These are phyloP conservation scores for Cyclotella choctawhatcheeana DNA, from an alignment of 108 stramenopile genomes.

Conservation along the genomic window DNA sequence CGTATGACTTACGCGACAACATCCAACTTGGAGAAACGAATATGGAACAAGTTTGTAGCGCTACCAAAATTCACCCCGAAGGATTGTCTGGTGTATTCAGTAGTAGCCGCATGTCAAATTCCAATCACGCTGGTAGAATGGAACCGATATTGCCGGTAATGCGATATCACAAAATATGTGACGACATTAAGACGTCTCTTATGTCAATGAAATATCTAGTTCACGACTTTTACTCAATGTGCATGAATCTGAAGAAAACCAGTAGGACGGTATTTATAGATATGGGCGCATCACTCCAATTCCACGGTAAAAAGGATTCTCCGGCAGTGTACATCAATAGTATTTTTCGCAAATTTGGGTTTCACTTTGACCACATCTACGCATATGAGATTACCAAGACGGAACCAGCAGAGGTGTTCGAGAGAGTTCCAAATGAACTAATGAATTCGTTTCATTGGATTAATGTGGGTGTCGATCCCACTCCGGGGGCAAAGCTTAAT, in stretches of 20 bases:
- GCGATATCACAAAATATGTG: not conserved
- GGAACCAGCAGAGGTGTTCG: slow-evolving; percentile 46
- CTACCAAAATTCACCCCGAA: not conserved
- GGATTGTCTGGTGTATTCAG: not conserved
- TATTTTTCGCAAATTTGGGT: slow-evolving; percentile 61
- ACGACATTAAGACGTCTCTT: not conserved
- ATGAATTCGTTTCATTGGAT: slow-evolving; percentile 64
- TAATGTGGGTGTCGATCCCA: slow-evolving; percentile 28
- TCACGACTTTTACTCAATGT: slow-evolving; percentile 75
- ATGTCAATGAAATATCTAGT: slow-evolving; percentile 60
- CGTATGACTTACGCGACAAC: no score
- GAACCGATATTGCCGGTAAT: slow-evolving; percentile 7
- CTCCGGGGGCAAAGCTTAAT: slow-evolving; percentile 30
- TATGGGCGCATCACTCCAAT: slow-evolving; percentile 67
- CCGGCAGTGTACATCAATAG: slow-evolving; percentile 45
- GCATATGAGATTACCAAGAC: slow-evolving; percentile 53
- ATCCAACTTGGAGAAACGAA: not conserved
- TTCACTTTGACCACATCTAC: slow-evolving; percentile 78
- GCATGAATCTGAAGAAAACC: slow-evolving; percentile 46
- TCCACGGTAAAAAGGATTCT: slow-evolving; percentile 32
- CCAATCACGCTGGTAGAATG: not conserved
- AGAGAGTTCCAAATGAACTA: slow-evolving; percentile 31
- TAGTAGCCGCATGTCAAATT: not conserved
- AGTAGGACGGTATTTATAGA: slow-evolving; percentile 61
- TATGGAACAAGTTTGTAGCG: not conserved